Evolutionary conservation across 371 early-diverging fungal species (phyloP).

Genomic region (Gilbertella persicaria): DNA sequence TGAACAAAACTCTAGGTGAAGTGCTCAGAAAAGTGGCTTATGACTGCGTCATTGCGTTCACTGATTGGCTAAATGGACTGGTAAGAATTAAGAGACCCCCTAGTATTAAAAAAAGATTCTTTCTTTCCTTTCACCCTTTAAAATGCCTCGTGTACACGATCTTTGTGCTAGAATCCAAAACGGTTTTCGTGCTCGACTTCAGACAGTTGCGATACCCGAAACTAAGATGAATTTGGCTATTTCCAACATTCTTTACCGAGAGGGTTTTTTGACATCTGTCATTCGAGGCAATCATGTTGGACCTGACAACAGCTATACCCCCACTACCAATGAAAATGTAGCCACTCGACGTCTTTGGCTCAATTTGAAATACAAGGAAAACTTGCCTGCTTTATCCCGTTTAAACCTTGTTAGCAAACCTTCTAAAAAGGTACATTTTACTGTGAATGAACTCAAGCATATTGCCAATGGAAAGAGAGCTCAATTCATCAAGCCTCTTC

Average conservation of each 20-base stretch:
- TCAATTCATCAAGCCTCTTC: conserved; percentile 77
- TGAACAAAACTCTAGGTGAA: not conserved
- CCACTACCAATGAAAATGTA: conserved; percentile 81
- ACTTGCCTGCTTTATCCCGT: conserved; percentile 73
- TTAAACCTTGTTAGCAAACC: conserved; percentile 84
- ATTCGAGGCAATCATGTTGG: conserved; percentile 79
- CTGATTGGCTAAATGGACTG: conserved; percentile 5
- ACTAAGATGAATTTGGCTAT: conserved; percentile 89
- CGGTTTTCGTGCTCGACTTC: conserved; percentile 81
- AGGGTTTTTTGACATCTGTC: conserved; percentile 88
- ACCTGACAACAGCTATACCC: conserved; percentile 68
- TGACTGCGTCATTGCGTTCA: conserved; percentile 4
- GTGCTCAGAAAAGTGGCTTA: conserved; percentile 12
- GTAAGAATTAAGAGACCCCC: no score
- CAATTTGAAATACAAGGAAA: conserved; percentile 88
- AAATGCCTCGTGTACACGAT: conserved; percentile 85
- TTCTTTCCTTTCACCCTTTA: conserved; percentile 7
- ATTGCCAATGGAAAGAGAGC: conserved; percentile 73
- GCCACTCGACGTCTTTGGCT: conserved; percentile 93
- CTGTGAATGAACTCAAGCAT: conserved; percentile 76
- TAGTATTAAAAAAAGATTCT: conserved; percentile 7
- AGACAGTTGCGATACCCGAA: conserved; percentile 86
- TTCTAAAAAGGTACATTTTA: conserved; percentile 78
- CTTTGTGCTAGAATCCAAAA: conserved; percentile 93
- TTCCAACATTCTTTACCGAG: conserved; percentile 82